A percentile compares a stretch with the other conserved stretches of the same genome.
Evolutionary conservation across 805 yeast species (phyloP).

Genomic region (Millerozyma miso): DNA sequence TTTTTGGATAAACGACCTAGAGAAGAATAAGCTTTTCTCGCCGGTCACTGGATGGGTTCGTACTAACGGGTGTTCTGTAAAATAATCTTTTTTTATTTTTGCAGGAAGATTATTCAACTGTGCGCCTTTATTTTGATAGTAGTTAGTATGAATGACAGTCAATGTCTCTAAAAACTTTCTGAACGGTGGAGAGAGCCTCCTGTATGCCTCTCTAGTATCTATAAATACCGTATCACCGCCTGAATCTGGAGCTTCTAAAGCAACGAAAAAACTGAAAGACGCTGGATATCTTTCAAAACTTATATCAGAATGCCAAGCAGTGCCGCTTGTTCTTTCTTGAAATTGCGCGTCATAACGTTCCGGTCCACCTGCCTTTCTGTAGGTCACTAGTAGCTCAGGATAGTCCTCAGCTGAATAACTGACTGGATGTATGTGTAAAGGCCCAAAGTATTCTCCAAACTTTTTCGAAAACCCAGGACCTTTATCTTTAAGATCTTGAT

Average conservation of each 20-base stretch:
- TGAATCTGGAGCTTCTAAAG: constrained; percentile 21
- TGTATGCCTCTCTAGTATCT: constrained; percentile 23
- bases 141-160: constrained; percentile 20
- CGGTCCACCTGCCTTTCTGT: constrained; percentile 18
- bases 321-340: constrained; percentile 8
- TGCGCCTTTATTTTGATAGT: constrained; percentile 16
- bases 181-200: constrained; percentile 18
- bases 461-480: constrained; percentile 17
- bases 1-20: constrained; percentile 17
- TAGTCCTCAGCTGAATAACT: constrained; percentile 15
- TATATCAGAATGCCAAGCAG: constrained; percentile 23
- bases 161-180: constrained; percentile 19
- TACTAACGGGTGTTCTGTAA: constrained; percentile 25
- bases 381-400: constrained; percentile 21
- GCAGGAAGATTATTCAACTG: constrained; percentile 10
- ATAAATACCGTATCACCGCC: constrained; percentile 27
- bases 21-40: constrained; percentile 19
- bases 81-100: constrained; percentile 16
- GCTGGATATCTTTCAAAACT: constrained; percentile 23
- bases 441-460: constrained; percentile 23
- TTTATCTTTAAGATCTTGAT: constrained; percentile 24
- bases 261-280: constrained; percentile 21
- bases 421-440: constrained; percentile 24
- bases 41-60: constrained; percentile 27
- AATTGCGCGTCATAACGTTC: constrained; percentile 14